phyloP scores from a whole-genome alignment of 106 monocot genomes.

The Dioscorea alata region DNA sequence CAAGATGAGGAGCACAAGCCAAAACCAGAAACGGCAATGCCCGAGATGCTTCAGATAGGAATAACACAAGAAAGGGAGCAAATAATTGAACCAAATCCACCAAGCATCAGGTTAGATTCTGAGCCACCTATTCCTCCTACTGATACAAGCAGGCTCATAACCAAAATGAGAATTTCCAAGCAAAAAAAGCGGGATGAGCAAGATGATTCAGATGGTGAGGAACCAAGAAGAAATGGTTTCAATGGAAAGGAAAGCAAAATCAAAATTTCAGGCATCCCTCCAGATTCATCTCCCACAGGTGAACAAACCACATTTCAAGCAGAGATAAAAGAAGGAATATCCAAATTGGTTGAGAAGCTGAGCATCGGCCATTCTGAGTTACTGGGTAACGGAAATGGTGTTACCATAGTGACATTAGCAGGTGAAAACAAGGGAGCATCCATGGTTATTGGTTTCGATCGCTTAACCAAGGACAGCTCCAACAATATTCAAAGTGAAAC shows the following conservation, averaged over 20 bases:
- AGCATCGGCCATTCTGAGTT: slow-evolving; percentile 12
- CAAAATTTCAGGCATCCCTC: slow-evolving; percentile 21
- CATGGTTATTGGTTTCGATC: slow-evolving; percentile 33
- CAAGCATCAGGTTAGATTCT: background rate
- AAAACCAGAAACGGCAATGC: background rate
- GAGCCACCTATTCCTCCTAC: background rate
- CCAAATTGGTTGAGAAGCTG: slow-evolving; percentile 30
- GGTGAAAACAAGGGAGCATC: slow-evolving; percentile 77
- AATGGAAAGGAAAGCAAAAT: slow-evolving; percentile 16
- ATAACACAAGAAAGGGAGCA: background rate
- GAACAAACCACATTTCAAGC: slow-evolving; percentile 18
- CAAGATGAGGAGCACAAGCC: background rate
- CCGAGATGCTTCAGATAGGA: background rate
- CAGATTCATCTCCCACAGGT: background rate
- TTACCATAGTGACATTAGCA: slow-evolving; percentile 62
- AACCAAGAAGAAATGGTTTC: background rate
- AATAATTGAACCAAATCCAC: slow-evolving; percentile 1
- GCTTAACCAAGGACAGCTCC: background rate
- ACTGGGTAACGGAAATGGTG: slow-evolving; percentile 18
- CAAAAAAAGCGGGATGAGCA: background rate
- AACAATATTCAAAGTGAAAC: background rate
- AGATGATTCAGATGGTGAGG: background rate
- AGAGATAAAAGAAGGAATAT: slow-evolving; percentile 50
- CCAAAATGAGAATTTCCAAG: slow-evolving; percentile 5
- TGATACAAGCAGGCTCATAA: background rate